Evolutionary conservation across 768 basidiomycete genomes (phyloP).

Genomic region (Candolleomyces aberdarensis): DNA sequence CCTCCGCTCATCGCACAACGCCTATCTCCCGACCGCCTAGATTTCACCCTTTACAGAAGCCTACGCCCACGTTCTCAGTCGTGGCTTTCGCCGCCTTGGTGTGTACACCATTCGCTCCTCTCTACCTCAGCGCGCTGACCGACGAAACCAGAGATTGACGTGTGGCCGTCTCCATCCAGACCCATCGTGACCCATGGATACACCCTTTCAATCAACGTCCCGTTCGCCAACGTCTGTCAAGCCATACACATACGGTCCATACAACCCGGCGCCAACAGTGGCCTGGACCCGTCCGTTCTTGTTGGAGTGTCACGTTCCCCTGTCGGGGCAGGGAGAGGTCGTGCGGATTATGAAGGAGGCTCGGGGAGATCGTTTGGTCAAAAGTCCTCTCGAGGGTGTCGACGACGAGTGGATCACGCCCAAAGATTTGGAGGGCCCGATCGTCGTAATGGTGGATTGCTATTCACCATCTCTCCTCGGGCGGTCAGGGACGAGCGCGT

Average conservation of each 20-base stretch:
- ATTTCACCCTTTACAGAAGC: constrained; percentile 42
- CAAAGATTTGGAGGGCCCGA: constrained; percentile 45
- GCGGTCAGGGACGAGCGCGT: constrained; percentile 16
- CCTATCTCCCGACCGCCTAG: constrained; percentile 59
- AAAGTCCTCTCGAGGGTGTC: constrained; percentile 33
- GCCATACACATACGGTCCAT: constrained; percentile 31
- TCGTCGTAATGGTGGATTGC: constrained; percentile 61
- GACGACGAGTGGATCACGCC: constrained; percentile 40
- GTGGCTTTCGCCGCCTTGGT: constrained; percentile 53
- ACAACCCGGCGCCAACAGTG: background rate
- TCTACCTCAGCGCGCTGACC: background rate
- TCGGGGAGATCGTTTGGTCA: constrained; percentile 53
- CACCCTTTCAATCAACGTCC: constrained; percentile 51
- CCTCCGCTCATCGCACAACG: constrained; percentile 61
- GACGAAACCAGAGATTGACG: constrained; percentile 51
- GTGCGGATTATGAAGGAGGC: constrained; percentile 45
- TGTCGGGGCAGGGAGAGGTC: constrained; percentile 48
- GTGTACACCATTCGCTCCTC: constrained; percentile 3
- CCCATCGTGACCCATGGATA: constrained; percentile 60
- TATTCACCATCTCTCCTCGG: constrained; percentile 31
- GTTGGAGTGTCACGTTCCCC: constrained; percentile 60
- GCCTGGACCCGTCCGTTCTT: constrained; percentile 41
- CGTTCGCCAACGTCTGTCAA: constrained; percentile 49
- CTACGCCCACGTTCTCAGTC: constrained; percentile 53
- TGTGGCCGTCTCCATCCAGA: constrained; percentile 55